These are phyloP conservation scores for Ascochyta lentis DNA, from an alignment of 2,329 filamentous ascomycete species.

Conservation along the genomic window DNA sequence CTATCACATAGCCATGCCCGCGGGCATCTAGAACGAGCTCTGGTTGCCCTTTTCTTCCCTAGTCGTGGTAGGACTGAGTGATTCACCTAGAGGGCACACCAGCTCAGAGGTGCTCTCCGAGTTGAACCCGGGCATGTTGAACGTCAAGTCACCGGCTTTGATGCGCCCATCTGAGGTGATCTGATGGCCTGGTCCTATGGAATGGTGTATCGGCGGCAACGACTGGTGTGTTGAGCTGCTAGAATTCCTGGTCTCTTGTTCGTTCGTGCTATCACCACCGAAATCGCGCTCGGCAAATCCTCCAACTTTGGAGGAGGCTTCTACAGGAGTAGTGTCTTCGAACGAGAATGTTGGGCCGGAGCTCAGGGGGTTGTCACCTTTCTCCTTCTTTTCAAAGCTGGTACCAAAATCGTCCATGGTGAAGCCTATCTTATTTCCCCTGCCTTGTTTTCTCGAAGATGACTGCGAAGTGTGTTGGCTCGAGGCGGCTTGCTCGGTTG, in stretches of 20 bases:
- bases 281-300: constrained; percentile 14
- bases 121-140: constrained; percentile 11
- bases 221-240: neutral
- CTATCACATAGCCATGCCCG: neutral
- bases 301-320: constrained; percentile 5
- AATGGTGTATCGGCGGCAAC: neutral
- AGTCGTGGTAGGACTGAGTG: constrained; percentile 15
- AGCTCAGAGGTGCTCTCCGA: constrained; percentile 8
- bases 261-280: constrained; percentile 11
- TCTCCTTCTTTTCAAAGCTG: constrained; percentile 14
- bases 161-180: constrained; percentile 17
- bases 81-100: constrained; percentile 4
- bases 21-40: neutral
- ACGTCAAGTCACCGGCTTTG: constrained; percentile 16
- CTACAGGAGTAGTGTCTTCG: constrained; percentile 10
- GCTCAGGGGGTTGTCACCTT: neutral
- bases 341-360: constrained; percentile 8
- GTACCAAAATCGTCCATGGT: constrained; percentile 29
- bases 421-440: constrained; percentile 27
- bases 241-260: constrained; percentile 2
- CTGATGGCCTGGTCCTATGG: constrained; percentile 10
- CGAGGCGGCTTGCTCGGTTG: constrained; percentile 3
- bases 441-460: constrained; percentile 13
- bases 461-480: constrained; percentile 9
- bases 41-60: constrained; percentile 7